Evolutionary conservation across 73 alveolate genomes (phyloP).

Genomic region (Paramecium primaurelia): DNA sequence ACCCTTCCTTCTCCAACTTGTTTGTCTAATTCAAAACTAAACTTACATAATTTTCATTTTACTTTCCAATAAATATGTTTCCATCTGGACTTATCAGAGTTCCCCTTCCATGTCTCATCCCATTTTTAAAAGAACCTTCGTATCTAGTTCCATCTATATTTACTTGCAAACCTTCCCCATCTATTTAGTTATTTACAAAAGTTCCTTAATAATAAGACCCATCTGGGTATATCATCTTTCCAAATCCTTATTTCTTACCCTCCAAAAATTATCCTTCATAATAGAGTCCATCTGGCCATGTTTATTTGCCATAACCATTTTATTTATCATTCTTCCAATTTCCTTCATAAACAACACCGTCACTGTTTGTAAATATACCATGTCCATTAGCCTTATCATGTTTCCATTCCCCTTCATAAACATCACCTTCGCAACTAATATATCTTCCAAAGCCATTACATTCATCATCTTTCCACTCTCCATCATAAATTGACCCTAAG

Average conservation of each 20-base stretch:
- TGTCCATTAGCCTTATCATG: slow-evolving; percentile 68
- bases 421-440: slow-evolving; percentile 28
- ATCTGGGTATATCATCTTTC: not conserved
- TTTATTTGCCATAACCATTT: slow-evolving; percentile 22
- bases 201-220: slow-evolving; percentile 15
- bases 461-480: slow-evolving; percentile 83
- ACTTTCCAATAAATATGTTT: slow-evolving; percentile 51
- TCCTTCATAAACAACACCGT: slow-evolving; percentile 56
- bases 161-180: slow-evolving; percentile 38
- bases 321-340: slow-evolving; percentile 60
- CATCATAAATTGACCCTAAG: slow-evolving; percentile 71
- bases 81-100: slow-evolving; percentile 73
- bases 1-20: slow-evolving; percentile 54
- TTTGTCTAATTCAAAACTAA: slow-evolving; percentile 4
- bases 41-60: not conserved
- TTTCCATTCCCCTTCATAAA: slow-evolving; percentile 62
- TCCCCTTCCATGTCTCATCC: slow-evolving; percentile 74
- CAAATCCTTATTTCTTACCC: not conserved
- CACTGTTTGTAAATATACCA: slow-evolving; percentile 51
- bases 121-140: slow-evolving; percentile 46
- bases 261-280: slow-evolving; percentile 50
- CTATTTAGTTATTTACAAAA: slow-evolving; percentile 22
- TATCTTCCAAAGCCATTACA: slow-evolving; percentile 72
- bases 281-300: slow-evolving; percentile 76
- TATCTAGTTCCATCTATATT: slow-evolving; percentile 45